Evolutionary conservation across 202 grass and related monocot genomes (phyloP).

Genomic region (Carex arenaria): DNA sequence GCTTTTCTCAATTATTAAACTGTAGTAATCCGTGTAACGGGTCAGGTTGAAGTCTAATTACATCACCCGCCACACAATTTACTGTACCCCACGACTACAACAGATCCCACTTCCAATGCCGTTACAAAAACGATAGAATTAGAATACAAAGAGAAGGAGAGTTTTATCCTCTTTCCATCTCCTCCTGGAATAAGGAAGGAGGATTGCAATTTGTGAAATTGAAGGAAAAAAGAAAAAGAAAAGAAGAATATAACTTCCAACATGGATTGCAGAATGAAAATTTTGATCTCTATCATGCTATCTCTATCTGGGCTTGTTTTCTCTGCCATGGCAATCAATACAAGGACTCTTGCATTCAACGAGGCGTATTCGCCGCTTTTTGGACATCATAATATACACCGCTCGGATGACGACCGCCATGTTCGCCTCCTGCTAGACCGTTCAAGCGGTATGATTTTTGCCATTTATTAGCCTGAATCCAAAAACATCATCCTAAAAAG

Average conservation of each 20-base stretch:
- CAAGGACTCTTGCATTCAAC: slow-evolving; percentile 44
- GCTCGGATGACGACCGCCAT: slow-evolving; percentile 44
- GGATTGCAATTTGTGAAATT: slow-evolving; percentile 9
- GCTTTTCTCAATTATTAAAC: background rate
- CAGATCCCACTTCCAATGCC: background rate
- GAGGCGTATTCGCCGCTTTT: slow-evolving; percentile 61
- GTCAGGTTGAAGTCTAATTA: background rate
- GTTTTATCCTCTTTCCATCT: slow-evolving; percentile 11
- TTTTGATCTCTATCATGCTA: slow-evolving; percentile 11
- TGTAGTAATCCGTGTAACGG: background rate
- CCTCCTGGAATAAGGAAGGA: slow-evolving; percentile 19
- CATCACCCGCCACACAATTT: background rate
- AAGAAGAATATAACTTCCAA: background rate
- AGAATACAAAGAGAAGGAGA: slow-evolving; percentile 5
- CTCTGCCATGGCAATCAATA: slow-evolving; percentile 33
- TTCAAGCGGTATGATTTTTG: slow-evolving; percentile 40
- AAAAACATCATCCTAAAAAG: background rate
- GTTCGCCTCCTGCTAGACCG: slow-evolving; percentile 79
- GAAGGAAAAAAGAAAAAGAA: background rate
- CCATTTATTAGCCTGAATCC: background rate
- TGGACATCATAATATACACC: slow-evolving; percentile 54
- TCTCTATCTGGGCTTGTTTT: background rate
- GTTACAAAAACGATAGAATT: slow-evolving; percentile 11
- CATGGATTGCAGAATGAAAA: slow-evolving; percentile 8
- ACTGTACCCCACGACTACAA: background rate